Evolutionary conservation across 352 stramenopile genomes (phyloP).

Genomic region (Phytophthora uliginosa): DNA sequence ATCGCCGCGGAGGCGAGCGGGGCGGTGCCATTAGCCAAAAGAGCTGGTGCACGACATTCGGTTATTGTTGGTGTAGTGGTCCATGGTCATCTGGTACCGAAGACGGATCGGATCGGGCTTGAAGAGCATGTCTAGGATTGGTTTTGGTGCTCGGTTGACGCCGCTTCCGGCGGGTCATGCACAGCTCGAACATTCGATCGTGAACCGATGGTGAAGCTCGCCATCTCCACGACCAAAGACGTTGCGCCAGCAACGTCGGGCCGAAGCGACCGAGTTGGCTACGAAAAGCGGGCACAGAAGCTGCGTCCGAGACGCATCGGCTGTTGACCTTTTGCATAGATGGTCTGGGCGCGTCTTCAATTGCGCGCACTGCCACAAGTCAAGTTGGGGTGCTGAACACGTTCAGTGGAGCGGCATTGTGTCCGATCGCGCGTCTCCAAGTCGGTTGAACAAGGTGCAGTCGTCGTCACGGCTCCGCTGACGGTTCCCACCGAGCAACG

Average conservation of each 20-base stretch:
- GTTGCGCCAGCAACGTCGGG: not conserved
- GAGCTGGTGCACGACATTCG: conserved; percentile 26
- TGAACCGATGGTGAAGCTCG: conserved; percentile 6
- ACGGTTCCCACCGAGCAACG: conserved; percentile 29
- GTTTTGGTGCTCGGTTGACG: conserved; percentile 1
- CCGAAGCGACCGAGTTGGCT: conserved; percentile 3
- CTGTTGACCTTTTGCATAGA: conserved; percentile 13
- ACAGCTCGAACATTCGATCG: conserved; percentile 1
- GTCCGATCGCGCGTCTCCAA: not conserved
- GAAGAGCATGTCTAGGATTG: conserved; percentile 16
- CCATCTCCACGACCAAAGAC: conserved; percentile 22
- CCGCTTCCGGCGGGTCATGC: conserved; percentile 10
- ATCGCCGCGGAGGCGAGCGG: not conserved
- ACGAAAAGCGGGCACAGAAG: conserved; percentile 15
- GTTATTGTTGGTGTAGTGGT: not conserved
- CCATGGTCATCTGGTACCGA: conserved; percentile 20
- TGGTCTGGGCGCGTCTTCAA: not conserved
- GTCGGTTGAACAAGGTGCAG: not conserved
- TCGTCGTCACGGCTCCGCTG: not conserved
- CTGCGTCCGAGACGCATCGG: conserved; percentile 22
- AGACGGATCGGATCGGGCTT: conserved; percentile 1
- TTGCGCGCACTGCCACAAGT: not conserved
- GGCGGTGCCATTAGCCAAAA: conserved; percentile 4
- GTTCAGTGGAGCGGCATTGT: not conserved
- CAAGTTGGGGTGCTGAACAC: not conserved